phyloP scores from a whole-genome alignment of 2,329 filamentous ascomycete species.

The Raffaelea deltoideospora region DNA sequence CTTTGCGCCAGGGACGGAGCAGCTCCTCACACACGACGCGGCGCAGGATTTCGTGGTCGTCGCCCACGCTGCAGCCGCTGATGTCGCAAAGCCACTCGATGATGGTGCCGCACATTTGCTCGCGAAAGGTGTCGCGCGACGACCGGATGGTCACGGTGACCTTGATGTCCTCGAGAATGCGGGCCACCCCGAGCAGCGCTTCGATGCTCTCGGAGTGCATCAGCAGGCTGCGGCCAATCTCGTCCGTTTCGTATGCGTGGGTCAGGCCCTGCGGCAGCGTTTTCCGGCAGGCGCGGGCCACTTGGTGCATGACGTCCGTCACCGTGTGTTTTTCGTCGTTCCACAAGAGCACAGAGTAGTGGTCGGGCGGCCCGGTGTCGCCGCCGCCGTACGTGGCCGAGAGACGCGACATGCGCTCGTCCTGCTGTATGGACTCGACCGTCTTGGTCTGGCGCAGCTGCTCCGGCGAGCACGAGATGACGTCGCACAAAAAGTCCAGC shows the following conservation, averaged over 20 bases:
- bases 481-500: slow-evolving; percentile 92
- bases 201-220: slow-evolving; percentile 60
- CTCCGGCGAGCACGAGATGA: slow-evolving; percentile 94
- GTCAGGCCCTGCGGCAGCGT: slow-evolving; percentile 51
- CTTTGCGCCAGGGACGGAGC: slow-evolving; percentile 72
- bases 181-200: slow-evolving; percentile 61
- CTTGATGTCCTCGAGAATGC: slow-evolving; percentile 85
- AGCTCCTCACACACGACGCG: slow-evolving; percentile 82
- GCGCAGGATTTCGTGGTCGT: slow-evolving; percentile 64
- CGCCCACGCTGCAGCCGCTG: slow-evolving; percentile 70
- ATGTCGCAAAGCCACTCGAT: slow-evolving; percentile 95
- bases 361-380: slow-evolving; percentile 49
- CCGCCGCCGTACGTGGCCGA: slow-evolving; percentile 59
- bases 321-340: slow-evolving; percentile 99
- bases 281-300: slow-evolving; percentile 74
- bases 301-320: slow-evolving; percentile 76
- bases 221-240: slow-evolving; percentile 73
- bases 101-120: slow-evolving; percentile 97
- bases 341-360: slow-evolving; percentile 82
- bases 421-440: slow-evolving; percentile 60
- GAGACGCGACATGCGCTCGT: slow-evolving; percentile 68
- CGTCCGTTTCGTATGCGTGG: slow-evolving; percentile 78
- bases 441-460: slow-evolving; percentile 80
- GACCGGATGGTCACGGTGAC: slow-evolving; percentile 91
- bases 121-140: slow-evolving; percentile 84